Evolutionary conservation across 169 alveolate genomes (phyloP).

Genomic region (Miamiensis avidus): DNA sequence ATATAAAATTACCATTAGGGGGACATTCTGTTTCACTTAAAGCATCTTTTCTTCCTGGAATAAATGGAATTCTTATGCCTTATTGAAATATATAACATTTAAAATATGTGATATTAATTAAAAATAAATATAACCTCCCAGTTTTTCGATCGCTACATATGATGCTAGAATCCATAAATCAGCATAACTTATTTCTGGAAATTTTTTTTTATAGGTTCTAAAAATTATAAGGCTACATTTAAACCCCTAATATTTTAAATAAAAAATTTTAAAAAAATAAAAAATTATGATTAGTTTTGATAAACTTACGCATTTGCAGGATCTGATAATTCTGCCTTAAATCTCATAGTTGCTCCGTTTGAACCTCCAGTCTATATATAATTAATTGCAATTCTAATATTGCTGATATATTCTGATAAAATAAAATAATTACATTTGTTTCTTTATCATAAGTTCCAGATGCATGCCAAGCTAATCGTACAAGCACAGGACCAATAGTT

Average conservation of each 20-base stretch:
- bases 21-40: conserved; percentile 13
- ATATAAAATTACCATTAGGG: conserved; percentile 18
- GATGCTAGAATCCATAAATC: conserved; percentile 29
- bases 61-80: conserved; percentile 17
- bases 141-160: conserved; percentile 19
- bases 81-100: too few relatives aligned
- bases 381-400: too few relatives aligned
- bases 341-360: conserved; percentile 30
- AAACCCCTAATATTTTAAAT: not conserved
- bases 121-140: too few relatives aligned
- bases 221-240: conserved; percentile 1
- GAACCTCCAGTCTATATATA: conserved; percentile 35
- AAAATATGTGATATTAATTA: too few relatives aligned
- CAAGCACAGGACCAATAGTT: conserved; percentile 16
- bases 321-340: not conserved
- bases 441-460: conserved; percentile 21
- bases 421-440: not conserved
- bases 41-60: conserved; percentile 28
- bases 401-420: too few relatives aligned
- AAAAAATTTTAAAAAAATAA: too few relatives aligned
- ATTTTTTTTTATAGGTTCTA: conserved; percentile 18
- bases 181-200: conserved; percentile 22
- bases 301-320: conserved; percentile 11
- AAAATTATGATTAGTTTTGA: too few relatives aligned
- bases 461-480: conserved; percentile 31